A percentile compares a stretch with the other conserved stretches of the same genome.
These are phyloP conservation scores for Colletotrichum lini DNA, from an alignment of 2,329 filamentous ascomycete species.

Conservation along the genomic window DNA sequence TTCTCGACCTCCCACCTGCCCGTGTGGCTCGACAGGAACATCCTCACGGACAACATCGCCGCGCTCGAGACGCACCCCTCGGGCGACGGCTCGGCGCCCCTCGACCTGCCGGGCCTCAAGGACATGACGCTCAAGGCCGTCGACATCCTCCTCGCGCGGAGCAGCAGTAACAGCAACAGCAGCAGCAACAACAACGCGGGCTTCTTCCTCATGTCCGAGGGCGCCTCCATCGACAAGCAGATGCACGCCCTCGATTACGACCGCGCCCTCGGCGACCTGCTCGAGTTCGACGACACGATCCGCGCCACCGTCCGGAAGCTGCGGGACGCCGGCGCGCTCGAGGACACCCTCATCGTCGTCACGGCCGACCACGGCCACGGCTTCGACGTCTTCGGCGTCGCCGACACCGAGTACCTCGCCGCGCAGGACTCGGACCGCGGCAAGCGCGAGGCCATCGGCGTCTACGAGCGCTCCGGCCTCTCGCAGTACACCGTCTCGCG, in stretches of 20 bases:
- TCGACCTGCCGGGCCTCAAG: slow-evolving; percentile 85
- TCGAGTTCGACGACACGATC: slow-evolving; percentile 88
- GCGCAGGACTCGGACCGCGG: slow-evolving; percentile 75
- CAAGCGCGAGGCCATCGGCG: slow-evolving; percentile 82
- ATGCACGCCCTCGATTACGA: slow-evolving; percentile 91
- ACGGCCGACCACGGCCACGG: slow-evolving; percentile 93
- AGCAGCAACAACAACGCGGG: slow-evolving; percentile 72
- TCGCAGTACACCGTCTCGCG: slow-evolving; percentile 79
- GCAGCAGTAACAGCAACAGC: too few species aligned
- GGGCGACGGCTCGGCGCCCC: slow-evolving; percentile 74
- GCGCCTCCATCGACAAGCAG: slow-evolving; percentile 89
- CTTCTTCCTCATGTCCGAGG: slow-evolving; percentile 91
- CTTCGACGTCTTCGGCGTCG: slow-evolving; percentile 87
- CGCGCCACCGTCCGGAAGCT: slow-evolving; percentile 81
- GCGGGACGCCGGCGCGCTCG: slow-evolving; percentile 73
- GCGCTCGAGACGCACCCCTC: slow-evolving; percentile 77
- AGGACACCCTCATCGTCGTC: slow-evolving; percentile 84
- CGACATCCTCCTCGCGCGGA: slow-evolving; percentile 76
- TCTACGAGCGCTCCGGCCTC: slow-evolving; percentile 80
- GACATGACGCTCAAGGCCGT: slow-evolving; percentile 92
- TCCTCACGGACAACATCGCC: slow-evolving; percentile 80
- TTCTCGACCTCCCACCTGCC: slow-evolving; percentile 83
- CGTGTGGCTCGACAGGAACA: slow-evolving; percentile 88
- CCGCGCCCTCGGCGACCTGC: slow-evolving; percentile 84
- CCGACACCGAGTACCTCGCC: slow-evolving; percentile 83